Conservation (phyloP, 2,329 filamentous ascomycete species). For the Pseudopithomyces maydicus region DNA sequence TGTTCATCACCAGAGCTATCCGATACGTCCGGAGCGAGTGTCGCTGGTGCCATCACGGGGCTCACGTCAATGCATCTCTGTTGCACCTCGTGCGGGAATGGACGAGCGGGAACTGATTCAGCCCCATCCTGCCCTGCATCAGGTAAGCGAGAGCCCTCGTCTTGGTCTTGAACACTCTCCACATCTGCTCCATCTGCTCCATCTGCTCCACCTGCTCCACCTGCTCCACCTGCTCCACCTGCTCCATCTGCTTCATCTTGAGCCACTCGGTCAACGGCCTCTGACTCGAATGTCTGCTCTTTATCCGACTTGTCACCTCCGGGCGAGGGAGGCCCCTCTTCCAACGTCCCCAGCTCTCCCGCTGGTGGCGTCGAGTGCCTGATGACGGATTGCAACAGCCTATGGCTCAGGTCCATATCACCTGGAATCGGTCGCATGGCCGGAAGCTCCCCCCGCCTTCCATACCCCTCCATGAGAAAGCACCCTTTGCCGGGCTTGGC, state of each 20-base stretch:
- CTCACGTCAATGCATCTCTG: conserved; percentile 24
- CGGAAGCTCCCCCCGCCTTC: conserved; percentile 29
- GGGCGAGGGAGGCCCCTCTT: conserved; percentile 9
- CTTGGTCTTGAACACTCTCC: too few relatives aligned
- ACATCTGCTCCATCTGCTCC: too few relatives aligned
- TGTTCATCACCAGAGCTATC: conserved; percentile 5
- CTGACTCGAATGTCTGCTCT: too few relatives aligned
- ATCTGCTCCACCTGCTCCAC: not conserved
- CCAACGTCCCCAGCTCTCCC: conserved; percentile 11
- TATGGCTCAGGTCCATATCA: conserved; percentile 23
- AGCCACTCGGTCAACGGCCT: too few relatives aligned
- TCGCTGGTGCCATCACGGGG: conserved; percentile 26
- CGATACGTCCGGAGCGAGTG: conserved; percentile 7
- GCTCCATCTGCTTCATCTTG: not conserved
- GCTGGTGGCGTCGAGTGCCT: conserved; percentile 30
- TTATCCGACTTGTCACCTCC: not conserved
- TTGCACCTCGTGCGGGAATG: conserved; percentile 10
- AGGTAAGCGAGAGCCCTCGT: conserved; percentile 5
- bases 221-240: not conserved
- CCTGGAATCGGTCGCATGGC: conserved; percentile 37
- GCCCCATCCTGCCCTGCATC: conserved; percentile 22
- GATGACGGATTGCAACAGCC: conserved; percentile 34
- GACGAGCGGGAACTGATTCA: conserved; percentile 1
- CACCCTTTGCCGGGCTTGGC: conserved; percentile 36
- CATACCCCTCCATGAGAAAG: conserved; percentile 25